Base-by-base conservation (phyloP, 208 protist genomes). In the Leptomonas pyrrhocoris region DNA sequence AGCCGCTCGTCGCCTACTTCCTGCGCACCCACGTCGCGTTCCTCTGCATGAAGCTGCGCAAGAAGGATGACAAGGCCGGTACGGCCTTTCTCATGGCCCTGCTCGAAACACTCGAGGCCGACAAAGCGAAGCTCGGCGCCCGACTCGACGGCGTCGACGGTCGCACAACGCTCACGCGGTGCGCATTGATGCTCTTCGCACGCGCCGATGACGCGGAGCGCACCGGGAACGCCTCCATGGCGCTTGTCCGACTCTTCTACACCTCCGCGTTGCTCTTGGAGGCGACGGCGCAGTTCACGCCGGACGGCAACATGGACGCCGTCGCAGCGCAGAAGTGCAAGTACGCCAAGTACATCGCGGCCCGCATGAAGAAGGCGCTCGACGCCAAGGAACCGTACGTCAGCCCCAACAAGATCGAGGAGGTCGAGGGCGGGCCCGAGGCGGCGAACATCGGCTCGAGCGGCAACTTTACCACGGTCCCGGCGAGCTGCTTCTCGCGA, bases 181-280 rank as follows among this genome's bases (percentile, higher is more conserved):
- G 73, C 27, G 90, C 81, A 2, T 68, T 95, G 19, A 87, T 84
- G 80, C 68, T 95, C 23, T 95, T 95, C 53, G 46, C 82, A 8
- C 68, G 73, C n/a, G 90, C 88, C n/a, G 90, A 95, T 59, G 86
- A 93, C 50, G 84, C 71, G 38, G 90, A 95, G 73, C 78, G 85
- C 25, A 82, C 72, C 16, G 85, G 86, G 2, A 45, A 67, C 45
- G 77, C 79, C 6, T 81, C 65, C 38, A 30, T 89, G 58, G 74
- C 58, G n/a, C 66, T 90, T 21, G 88, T 93, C 25, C 84, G 80
- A 6, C 60, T 85, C 40, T 95, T 95, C 50, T 92, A 89, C 73
- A 80, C 90, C 53, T 9, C 88, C 21, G 72, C 88, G 0, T 23
- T 93, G 15, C 66, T 95, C 2, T 84, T 95, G 59, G 88, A 93